Conservation (phyloP, 2,329 filamentous ascomycete species). For the Botrytis sinoallii region DNA sequence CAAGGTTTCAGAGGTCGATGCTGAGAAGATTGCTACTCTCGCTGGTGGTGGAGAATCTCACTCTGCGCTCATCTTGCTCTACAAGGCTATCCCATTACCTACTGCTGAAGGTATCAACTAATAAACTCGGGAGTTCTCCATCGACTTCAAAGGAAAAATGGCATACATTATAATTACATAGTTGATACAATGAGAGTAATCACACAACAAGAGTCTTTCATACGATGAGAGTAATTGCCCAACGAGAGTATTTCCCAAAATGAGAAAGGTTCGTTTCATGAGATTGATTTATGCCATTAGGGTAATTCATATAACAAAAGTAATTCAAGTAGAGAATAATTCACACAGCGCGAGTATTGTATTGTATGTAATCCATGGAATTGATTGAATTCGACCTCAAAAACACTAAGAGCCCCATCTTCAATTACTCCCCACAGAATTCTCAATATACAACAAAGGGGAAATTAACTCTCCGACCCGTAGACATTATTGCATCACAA, state of each 20-base stretch:
- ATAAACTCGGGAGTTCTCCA: constrained; percentile 9
- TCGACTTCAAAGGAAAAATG: background rate
- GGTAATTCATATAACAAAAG: background rate
- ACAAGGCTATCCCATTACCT: constrained; percentile 70
- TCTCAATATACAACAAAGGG: background rate
- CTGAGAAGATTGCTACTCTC: constrained; percentile 86
- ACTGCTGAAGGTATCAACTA: constrained; percentile 46
- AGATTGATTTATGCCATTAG: background rate
- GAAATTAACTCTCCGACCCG: background rate
- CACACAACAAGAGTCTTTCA: background rate
- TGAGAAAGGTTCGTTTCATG: background rate
- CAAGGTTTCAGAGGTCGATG: constrained; percentile 86
- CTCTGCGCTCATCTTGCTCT: constrained; percentile 76
- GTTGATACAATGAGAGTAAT: background rate
- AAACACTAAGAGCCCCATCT: background rate
- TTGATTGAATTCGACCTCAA: background rate
- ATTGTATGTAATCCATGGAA: background rate
- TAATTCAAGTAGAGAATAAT: background rate
- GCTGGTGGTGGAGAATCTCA: constrained; percentile 87
- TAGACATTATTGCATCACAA: background rate
- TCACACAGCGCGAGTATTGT: background rate
- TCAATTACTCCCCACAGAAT: background rate
- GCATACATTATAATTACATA: background rate
- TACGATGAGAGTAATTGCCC: background rate
- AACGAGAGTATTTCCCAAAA: background rate